phyloP scores from a whole-genome alignment of 2,329 filamentous ascomycete species.

The Cryphonectria naterciae region DNA sequence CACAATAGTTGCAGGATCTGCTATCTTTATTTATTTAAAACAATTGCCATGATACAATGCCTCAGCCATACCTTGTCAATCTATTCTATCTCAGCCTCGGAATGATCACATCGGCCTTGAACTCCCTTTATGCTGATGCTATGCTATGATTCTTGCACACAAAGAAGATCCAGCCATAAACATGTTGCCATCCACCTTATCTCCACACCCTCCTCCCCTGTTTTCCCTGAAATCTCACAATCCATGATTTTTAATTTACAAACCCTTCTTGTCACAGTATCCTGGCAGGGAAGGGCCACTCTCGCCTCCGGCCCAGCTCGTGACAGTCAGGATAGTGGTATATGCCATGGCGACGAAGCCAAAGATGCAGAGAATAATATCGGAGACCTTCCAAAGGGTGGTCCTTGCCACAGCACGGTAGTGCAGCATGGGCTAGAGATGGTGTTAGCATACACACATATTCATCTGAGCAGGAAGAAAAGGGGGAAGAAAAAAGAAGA shows the following conservation, averaged over 20 bases:
- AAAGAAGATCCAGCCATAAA: conserved; percentile 15
- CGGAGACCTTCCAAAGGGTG: conserved; percentile 68
- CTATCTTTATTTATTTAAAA: neutral
- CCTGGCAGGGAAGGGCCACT: conserved; percentile 50
- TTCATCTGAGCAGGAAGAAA: neutral
- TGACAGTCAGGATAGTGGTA: conserved; percentile 83
- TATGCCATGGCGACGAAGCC: conserved; percentile 89
- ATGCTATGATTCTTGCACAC: conserved; percentile 22
- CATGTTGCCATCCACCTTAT: neutral
- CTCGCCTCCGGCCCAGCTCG: conserved; percentile 76
- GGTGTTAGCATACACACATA: conserved; percentile 38
- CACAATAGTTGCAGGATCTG: neutral
- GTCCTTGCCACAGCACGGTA: conserved; percentile 77
- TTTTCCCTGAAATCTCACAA: neutral
- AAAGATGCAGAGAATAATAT: conserved; percentile 78
- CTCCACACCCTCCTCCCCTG: neutral
- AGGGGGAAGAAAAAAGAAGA: neutral
- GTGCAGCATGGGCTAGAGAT: conserved; percentile 79
- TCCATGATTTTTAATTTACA: conserved; percentile 26
- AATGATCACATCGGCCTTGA: neutral
- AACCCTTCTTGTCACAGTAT: conserved; percentile 55
- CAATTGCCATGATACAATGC: neutral
- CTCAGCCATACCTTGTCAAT: conserved; percentile 20
- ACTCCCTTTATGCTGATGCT: conserved; percentile 17
- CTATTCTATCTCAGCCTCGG: conserved; percentile 21